Conservation (phyloP, 2,329 filamentous ascomycete genomes). For the Arthrinium puccinioides region DNA sequence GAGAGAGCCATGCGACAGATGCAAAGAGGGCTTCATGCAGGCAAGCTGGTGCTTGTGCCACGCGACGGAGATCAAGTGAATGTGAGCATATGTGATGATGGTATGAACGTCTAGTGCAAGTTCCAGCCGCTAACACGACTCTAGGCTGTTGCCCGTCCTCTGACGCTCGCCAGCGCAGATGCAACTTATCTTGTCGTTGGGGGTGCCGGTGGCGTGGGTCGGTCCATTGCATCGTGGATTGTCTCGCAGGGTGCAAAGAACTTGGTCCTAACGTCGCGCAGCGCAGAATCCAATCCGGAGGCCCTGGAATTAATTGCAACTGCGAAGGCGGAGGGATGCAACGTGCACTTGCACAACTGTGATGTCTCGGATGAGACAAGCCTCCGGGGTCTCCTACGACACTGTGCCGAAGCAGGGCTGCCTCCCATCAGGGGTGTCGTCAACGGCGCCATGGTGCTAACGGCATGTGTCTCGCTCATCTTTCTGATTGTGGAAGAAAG, state of each 20-base stretch:
- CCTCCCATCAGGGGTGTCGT: constrained; percentile 9
- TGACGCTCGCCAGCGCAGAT: neutral
- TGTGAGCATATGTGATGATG: neutral
- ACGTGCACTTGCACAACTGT: constrained; percentile 2
- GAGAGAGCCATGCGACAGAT: constrained; percentile 27
- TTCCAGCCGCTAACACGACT: neutral
- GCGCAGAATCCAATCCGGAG: neutral
- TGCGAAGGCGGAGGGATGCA: neutral
- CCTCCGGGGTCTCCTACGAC: neutral
- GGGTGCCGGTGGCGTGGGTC: constrained; percentile 28
- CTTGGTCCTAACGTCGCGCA: constrained; percentile 12
- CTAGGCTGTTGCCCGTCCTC: neutral
- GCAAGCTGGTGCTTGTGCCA: constrained; percentile 26
- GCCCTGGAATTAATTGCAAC: neutral
- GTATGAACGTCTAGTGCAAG: neutral
- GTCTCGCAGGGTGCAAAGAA: constrained; percentile 23
- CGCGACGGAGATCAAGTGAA: neutral
- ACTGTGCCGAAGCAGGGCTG: neutral
- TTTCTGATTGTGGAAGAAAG: no score
- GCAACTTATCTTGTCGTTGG: constrained; percentile 26
- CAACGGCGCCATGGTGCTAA: constrained; percentile 9
- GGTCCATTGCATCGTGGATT: constrained; percentile 24
- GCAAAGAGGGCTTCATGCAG: constrained; percentile 28
- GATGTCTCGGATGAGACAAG: constrained; percentile 6
- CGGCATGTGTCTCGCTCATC: constrained; percentile 1